phyloP scores from a whole-genome alignment of 768 basidiomycete species.

The Nidularia pulvinata region DNA sequence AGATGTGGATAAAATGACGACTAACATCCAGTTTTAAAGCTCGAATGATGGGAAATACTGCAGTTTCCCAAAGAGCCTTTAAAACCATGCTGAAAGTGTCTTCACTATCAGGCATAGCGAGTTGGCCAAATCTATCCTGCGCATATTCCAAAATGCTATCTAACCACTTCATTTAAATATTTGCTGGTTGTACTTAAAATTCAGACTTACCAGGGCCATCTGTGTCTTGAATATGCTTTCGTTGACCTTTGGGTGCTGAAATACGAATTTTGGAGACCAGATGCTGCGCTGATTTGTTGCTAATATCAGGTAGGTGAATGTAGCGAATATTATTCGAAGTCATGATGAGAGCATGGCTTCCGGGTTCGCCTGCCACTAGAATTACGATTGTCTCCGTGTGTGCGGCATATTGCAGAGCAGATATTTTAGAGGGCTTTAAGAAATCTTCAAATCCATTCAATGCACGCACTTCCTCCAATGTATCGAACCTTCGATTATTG shows the following conservation, averaged over 20 bases:
- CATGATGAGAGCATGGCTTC: background rate
- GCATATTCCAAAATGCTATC: background rate
- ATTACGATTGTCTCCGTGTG: background rate
- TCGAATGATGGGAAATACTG: background rate
- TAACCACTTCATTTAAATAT: background rate
- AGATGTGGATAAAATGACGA: too few relatives aligned
- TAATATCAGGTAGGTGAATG: background rate
- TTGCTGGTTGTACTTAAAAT: background rate
- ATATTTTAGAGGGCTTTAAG: background rate
- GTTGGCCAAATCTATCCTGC: background rate
- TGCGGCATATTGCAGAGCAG: background rate
- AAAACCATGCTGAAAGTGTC: background rate
- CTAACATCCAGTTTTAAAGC: background rate
- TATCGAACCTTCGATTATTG: background rate
- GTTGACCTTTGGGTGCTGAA: background rate
- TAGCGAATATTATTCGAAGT: background rate
- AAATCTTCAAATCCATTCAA: background rate
- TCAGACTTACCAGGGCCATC: background rate
- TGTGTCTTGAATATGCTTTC: background rate
- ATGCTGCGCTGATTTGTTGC: background rate
- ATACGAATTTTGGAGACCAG: background rate
- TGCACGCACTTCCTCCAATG: background rate
- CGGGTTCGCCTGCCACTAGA: background rate
- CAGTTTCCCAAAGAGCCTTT: background rate
- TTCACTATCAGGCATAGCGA: background rate